Percentiles rank a stretch among this genome's conserved stretches.
These are phyloP conservation scores for Stenocarpella maydis DNA, from an alignment of 2,329 filamentous ascomycete species.

Conservation along the genomic window DNA sequence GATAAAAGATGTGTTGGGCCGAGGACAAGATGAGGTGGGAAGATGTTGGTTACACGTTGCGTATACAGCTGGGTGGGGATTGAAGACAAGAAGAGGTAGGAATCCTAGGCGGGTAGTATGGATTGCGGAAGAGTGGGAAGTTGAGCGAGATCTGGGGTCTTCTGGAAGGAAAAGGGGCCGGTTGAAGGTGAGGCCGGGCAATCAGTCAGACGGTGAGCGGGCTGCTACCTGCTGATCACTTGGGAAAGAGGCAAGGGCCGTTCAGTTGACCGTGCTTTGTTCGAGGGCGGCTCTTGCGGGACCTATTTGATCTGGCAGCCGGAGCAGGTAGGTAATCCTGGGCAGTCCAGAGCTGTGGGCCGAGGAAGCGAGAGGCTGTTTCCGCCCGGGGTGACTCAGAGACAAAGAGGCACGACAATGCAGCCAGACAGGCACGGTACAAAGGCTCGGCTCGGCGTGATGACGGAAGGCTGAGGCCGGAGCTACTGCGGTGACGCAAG, in stretches of 20 bases:
- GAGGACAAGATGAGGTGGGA: not conserved
- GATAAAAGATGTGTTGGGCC: constrained; percentile 1
- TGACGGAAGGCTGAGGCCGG: constrained; percentile 5
- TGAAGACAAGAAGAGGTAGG: constrained; percentile 19
- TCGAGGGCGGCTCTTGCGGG: constrained; percentile 31
- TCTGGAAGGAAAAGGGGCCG: constrained; percentile 33
- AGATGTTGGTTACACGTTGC: constrained; percentile 15
- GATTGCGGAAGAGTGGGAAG: constrained; percentile 22
- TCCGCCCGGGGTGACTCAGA: constrained; percentile 36
- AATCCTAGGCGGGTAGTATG: constrained; percentile 23
- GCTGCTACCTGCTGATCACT: constrained; percentile 28
- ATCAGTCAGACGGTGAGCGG: constrained; percentile 23
- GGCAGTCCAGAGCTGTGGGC: not conserved
- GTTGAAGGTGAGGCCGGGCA: constrained; percentile 27
- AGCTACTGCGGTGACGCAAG: not conserved
- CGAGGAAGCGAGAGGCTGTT: constrained; percentile 31
- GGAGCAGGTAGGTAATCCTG: constrained; percentile 28
- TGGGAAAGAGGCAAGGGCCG: constrained; percentile 29
- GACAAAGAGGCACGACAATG: constrained; percentile 33
- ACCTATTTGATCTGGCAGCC: constrained; percentile 18
- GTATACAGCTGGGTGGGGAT: constrained; percentile 1
- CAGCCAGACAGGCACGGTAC: constrained; percentile 25
- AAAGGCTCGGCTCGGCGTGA: constrained; percentile 30
- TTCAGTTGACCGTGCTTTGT: constrained; percentile 31
- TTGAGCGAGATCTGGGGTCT: constrained; percentile 6